Percentiles rank a stretch among this genome's conserved stretches.
Conservation (phyloP, 129 eudicot genomes). For the Glebionis coronaria region DNA sequence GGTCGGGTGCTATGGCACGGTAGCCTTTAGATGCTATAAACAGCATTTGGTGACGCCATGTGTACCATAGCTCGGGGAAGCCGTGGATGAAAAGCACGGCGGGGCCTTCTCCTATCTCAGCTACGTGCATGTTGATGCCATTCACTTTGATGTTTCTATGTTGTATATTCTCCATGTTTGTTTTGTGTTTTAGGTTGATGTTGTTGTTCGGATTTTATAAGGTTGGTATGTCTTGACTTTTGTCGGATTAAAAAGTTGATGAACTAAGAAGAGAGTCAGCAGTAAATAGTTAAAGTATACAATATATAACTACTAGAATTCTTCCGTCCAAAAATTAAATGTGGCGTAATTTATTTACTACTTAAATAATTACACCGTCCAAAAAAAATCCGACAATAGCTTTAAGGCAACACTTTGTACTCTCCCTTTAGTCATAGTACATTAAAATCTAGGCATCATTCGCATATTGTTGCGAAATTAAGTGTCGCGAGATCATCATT, state of each 20-base stretch:
- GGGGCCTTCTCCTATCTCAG: constrained; percentile 59
- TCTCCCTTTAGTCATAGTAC: too few species aligned
- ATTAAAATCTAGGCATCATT: too few species aligned
- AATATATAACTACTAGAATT: background rate
- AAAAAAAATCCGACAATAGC: background rate
- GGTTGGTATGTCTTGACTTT: background rate
- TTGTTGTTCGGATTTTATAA: background rate
- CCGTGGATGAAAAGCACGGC: constrained; percentile 71
- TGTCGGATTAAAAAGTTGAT: background rate
- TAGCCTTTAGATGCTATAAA: constrained; percentile 60
- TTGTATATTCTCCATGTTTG: constrained; percentile 52
- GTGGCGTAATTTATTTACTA: background rate
- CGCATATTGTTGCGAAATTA: too few species aligned
- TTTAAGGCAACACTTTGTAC: background rate
- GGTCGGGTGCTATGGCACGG: constrained; percentile 71
- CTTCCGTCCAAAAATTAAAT: background rate
- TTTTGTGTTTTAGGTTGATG: background rate
- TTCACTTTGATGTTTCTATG: constrained; percentile 50
- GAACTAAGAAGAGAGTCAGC: too few species aligned
- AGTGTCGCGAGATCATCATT: too few species aligned
- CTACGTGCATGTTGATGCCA: constrained; percentile 73
- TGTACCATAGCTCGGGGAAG: constrained; percentile 81
- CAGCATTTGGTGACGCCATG: constrained; percentile 89
- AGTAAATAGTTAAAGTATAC: background rate
- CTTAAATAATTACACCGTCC: constrained; percentile 3